Conservation (phyloP, 352 stramenopile species). For the Globisporangium parvum region DNA sequence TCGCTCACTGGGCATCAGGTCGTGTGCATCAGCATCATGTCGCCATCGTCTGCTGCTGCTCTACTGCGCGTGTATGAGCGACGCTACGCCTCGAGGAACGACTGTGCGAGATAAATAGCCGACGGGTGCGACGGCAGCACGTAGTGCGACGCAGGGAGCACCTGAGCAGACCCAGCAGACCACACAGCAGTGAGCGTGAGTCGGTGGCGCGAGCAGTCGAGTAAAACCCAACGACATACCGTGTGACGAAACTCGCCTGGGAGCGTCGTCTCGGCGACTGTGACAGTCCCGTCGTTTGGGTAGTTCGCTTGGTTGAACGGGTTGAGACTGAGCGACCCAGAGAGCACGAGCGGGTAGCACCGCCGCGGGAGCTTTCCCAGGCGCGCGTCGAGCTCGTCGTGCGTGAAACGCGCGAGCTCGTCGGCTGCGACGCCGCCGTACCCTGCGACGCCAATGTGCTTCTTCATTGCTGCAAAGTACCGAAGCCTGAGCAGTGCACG, state of each 20-base stretch:
- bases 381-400: conserved; percentile 36
- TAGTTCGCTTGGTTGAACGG: conserved; percentile 73
- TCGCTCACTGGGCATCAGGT: too few species aligned
- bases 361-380: conserved; percentile 60
- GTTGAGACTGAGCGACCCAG: conserved; percentile 62
- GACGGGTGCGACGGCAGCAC: conserved; percentile 47
- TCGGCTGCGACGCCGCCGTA: conserved; percentile 54
- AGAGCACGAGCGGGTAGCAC: conserved; percentile 56
- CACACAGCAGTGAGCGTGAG: too few species aligned
- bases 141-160: conserved; percentile 49
- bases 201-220: too few species aligned
- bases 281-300: conserved; percentile 61
- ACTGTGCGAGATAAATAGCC: conserved; percentile 33
- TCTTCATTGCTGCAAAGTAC: conserved; percentile 60
- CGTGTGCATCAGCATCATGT: too few species aligned
- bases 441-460: conserved; percentile 37
- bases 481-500: conserved; percentile 25
- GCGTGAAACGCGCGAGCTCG: conserved; percentile 39
- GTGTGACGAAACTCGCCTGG: conserved; percentile 66
- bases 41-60: background rate
- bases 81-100: conserved; percentile 43
- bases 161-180: conserved; percentile 15
- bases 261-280: conserved; percentile 55
- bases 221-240: conserved; percentile 17
- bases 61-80: background rate